Evolutionary conservation across 768 basidiomycete species (phyloP), one percentile per base, ranked within the genome.

Genomic region (Hortiboletus campestris): DNA sequence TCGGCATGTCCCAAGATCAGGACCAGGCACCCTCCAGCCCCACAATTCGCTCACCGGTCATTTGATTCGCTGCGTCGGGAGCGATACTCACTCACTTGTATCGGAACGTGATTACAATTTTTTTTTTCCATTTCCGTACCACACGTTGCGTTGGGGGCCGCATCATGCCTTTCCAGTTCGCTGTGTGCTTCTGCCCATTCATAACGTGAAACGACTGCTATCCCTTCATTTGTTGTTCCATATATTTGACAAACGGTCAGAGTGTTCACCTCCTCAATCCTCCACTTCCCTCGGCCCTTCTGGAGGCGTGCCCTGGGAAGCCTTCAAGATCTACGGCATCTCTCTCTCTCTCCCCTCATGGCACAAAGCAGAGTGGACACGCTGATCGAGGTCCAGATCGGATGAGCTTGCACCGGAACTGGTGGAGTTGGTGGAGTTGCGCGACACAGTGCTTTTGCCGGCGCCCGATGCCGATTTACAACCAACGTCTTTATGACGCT

Each of bases 81-180:
- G 13, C 6, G 29, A 17, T 0, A 13, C 2, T 50, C 19, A 14
- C 39, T 3, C 34, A 49, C 47, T 38, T 6, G 4, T 39, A 19
- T 41, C n/a, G 19, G 47, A 41, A 20, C 6, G 17, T n/a, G n/a
- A 11, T 8, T 25, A 8, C 47, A 2, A 36, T 22, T 4, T 17
- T 12, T n/a, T n/a, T n/a, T n/a, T n/a, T n/a, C 14, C 35, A 10
- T 4, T 25, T 25, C 2, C 19, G 3, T 1, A 17, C 28, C 10
- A 53, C 8, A 36, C 32, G 29, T 32, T 9, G 8, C 19, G 31
- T 9, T 51, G 31, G 31, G 31, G 5, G n/a, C n/a, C n/a, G 20
- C n/a, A 22, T 49, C 14, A 45, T 65, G 16, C 53, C 55, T 38
- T 29, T 52, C 16, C 29, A 29, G 2, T n/a, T n/a, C n/a, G n/a